phyloP scores from a whole-genome alignment of 352 stramenopile species.

The Globisporangium nagaii region DNA sequence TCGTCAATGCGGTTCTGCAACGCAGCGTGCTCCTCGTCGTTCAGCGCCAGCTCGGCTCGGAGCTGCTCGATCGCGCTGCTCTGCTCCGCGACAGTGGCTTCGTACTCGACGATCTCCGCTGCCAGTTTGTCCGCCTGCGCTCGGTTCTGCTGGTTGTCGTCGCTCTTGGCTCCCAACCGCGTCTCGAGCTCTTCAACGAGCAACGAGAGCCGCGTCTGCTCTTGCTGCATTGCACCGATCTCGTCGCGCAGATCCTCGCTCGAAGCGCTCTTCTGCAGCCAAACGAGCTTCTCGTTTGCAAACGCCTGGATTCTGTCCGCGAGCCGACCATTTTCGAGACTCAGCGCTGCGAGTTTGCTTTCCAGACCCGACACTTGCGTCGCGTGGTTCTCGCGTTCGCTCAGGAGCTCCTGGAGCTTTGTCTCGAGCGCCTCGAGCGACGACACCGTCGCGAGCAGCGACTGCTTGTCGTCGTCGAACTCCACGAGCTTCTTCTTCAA shows the following conservation, averaged over 20 bases:
- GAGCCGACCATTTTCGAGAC: background rate
- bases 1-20: constrained; percentile 14
- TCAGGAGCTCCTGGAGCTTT: constrained; percentile 7
- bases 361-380: background rate
- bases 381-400: constrained; percentile 2
- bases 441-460: background rate
- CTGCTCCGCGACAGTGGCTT: constrained; percentile 12
- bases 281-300: constrained; percentile 14
- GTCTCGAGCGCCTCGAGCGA: constrained; percentile 3
- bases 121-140: background rate
- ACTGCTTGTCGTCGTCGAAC: constrained; percentile 16
- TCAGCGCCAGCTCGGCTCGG: constrained; percentile 1
- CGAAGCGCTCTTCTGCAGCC: constrained; percentile 18
- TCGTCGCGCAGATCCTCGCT: constrained; percentile 20
- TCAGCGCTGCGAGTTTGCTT: constrained; percentile 1
- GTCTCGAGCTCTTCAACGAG: constrained; percentile 7
- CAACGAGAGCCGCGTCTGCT: constrained; percentile 10
- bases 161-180: constrained; percentile 12
- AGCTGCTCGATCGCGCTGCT: constrained; percentile 12
- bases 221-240: constrained; percentile 18
- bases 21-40: constrained; percentile 9
- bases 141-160: constrained; percentile 11
- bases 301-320: constrained; percentile 11
- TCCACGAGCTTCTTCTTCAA: constrained; percentile 18
- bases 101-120: constrained; percentile 10